phyloP scores from a whole-genome alignment of 2,329 filamentous ascomycete genomes.

The Mycosphaerella arachidis region DNA sequence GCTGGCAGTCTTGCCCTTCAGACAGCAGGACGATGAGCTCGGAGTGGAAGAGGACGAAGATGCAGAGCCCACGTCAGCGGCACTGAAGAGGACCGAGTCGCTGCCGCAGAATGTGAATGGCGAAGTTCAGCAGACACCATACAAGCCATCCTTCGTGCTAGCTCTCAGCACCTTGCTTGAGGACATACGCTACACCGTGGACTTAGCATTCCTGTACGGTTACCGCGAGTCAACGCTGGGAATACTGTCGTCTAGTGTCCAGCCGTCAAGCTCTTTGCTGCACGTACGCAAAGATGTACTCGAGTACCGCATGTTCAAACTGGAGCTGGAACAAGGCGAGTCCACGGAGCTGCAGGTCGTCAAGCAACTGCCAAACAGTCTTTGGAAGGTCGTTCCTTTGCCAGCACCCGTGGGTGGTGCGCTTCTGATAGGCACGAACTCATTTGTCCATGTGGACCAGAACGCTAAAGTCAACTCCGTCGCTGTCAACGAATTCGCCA shows the following conservation, averaged over 20 bases:
- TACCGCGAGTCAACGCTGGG: constrained; percentile 97
- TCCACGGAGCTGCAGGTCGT: constrained; percentile 91
- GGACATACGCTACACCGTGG: constrained; percentile 78
- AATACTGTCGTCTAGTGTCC: constrained; percentile 73
- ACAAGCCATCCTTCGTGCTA: constrained; percentile 87
- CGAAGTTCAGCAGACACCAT: constrained; percentile 57
- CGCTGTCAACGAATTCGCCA: constrained; percentile 86
- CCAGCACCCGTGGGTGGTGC: constrained; percentile 85
- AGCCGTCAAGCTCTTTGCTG: constrained; percentile 68
- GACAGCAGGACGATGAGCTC: constrained; percentile 78
- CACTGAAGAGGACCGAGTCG: constrained; percentile 22
- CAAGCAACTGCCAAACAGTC: constrained; percentile 76
- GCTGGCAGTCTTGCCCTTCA: constrained; percentile 89
- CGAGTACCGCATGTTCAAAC: constrained; percentile 88
- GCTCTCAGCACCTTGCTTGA: constrained; percentile 85
- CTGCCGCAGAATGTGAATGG: constrained; percentile 32
- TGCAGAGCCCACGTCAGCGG: constrained; percentile 50
- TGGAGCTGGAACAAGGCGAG: constrained; percentile 87
- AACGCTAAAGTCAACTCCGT: constrained; percentile 89
- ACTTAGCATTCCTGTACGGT: constrained; percentile 90
- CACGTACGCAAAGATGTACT: constrained; percentile 77
- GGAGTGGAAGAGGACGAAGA: constrained; percentile 67
- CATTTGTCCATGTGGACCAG: constrained; percentile 92
- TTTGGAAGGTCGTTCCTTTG: constrained; percentile 76
- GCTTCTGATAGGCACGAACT: constrained; percentile 79